Evolutionary conservation across 2,329 filamentous ascomycete species (phyloP), one percentile per base, ranked within the genome.

Genomic region (Xylariaceae sp.): DNA sequence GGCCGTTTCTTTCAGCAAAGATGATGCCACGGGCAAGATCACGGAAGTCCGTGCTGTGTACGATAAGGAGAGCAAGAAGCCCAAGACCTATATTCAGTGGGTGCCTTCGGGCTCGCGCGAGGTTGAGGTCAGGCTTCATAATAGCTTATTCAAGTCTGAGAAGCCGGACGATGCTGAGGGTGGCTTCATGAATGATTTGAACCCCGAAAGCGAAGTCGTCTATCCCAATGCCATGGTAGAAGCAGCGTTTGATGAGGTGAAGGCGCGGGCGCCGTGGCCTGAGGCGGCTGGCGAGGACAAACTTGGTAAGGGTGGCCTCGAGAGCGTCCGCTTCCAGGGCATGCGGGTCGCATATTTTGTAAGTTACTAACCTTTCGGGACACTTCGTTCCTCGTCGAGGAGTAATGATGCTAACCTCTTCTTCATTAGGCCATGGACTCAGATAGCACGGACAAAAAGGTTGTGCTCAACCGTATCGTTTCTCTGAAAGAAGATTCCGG

Each of bases 71-170:
- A 78, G 74, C 15, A 81, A 83, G 58, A 78, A 81, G 54, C 80
- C 85, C 32, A 91, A 94, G 68, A 83, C 89, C 2, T 87, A 81
- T 59, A 95, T 96, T 61, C 89, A 95, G 60, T 96, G 91, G 91
- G 87, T 95, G 4, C 80, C 82, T 4, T 79, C 81, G 30, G 83
- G 79, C 2, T 77, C 83, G 1, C 74, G 74, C 12, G 80, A 81
- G 51, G 83, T 84, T 11, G 85, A 90, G 63, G 86, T 81, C 32
- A 85, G 90, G 44, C 74, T 93, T 36, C 84, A 93, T 68, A 87
- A 89, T 61, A 72, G 81, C 3, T 76, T 97, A 1, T 96, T 96
- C 78, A 89, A 89, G 63, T 88, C 84, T 3, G 83, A 90, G 36
- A 85, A 93, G 56, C 90, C 91, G 2, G 82, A 84, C 30, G 78